Base-by-base conservation (phyloP, 495 filamentous ascomycete species). In the Pyronema omphalodes region DNA sequence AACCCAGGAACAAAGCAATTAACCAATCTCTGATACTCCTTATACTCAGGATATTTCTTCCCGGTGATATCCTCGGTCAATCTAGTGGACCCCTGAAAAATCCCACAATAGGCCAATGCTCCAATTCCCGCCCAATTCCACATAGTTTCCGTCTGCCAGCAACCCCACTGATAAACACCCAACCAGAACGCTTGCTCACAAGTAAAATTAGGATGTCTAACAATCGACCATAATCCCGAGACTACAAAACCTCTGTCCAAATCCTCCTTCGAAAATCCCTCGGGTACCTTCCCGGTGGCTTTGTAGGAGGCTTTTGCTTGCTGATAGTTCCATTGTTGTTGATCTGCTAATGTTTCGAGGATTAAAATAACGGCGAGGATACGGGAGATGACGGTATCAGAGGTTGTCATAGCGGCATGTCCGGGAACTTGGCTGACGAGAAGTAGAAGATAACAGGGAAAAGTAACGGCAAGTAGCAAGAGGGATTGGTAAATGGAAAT, bases 111-210 rank as follows among this genome's bases (percentile, higher is more conserved):
- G 19, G 72, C 70, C 4, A 84, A 9, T 0, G 80, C 72, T 9
- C 89, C 91, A n/a, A 78, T 56, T 14, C 74, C 76, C 3, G 82
- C 77, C 88, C 88, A 99, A 67, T 82, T 88, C 66, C 77, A 78
- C 46, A 78, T 74, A 7, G 70, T 76, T 37, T 79, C 75, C 14
- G 81, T 84, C 53, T 76, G 73, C 65, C 73, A 86, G 68, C 81
- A 86, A 56, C 74, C 75, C 91, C 91, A 99, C 55, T 82, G 73
- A 66, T 96, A 96, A 53, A 95, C 64, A 23, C 75, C 64, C 37
- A 93, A 67, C 93, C 93, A 99, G 64, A 96, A 79, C 29, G 80
- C 75, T 69, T 96, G 89, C 68, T 99, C 93, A 39, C 85, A 83
- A 29, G 81, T 77, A 63, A 95, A 96, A 69, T 96, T 96, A 39